Evolutionary conservation across 495 filamentous ascomycete genomes (phyloP).

Genomic region (Clavariopsis aquatica): DNA sequence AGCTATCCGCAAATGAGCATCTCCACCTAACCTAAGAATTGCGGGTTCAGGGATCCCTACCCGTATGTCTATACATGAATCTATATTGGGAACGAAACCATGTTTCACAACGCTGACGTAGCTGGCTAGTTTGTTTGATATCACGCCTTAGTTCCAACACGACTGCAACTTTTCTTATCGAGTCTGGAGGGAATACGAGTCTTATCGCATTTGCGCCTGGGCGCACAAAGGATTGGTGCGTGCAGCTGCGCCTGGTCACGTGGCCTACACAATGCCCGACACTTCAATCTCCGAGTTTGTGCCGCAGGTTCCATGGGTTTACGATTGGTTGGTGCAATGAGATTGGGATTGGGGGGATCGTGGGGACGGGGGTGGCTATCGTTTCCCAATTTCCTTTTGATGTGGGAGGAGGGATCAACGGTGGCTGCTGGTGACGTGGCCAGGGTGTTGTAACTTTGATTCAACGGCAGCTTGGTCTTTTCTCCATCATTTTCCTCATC

Average conservation of each 20-base stretch:
- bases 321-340: background rate
- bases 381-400: background rate
- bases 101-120: background rate
- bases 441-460: background rate
- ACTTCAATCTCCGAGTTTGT: background rate
- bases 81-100: background rate
- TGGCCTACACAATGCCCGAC: background rate
- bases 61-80: background rate
- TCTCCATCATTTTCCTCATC: too few species aligned
- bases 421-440: conserved; percentile 1
- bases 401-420: background rate
- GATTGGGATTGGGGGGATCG: background rate
- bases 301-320: background rate
- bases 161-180: background rate
- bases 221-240: background rate
- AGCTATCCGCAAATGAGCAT: background rate
- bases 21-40: background rate
- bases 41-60: background rate
- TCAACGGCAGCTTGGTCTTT: background rate
- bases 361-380: background rate
- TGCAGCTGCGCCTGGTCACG: background rate
- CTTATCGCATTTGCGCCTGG: background rate
- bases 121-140: background rate
- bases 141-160: background rate
- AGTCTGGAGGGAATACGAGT: background rate